A percentile compares a stretch with the other conserved stretches of the same genome.
These are phyloP conservation scores for Neobulgaria alba DNA, from an alignment of 2,329 filamentous ascomycete genomes.

Conservation along the genomic window DNA sequence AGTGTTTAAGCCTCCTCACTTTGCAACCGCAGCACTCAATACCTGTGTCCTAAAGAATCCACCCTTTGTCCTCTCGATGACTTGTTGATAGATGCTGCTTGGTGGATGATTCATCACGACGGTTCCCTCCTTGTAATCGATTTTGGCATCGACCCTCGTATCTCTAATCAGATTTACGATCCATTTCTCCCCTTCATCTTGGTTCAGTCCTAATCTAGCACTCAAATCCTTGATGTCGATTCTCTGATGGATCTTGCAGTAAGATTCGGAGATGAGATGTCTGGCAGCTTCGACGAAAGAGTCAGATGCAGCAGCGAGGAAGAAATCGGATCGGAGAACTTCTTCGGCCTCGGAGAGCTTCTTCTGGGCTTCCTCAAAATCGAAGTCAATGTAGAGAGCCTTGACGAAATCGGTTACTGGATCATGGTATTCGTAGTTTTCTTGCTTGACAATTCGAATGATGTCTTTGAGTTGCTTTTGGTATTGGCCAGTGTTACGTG, in stretches of 20 bases:
- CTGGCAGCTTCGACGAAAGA: conserved; percentile 88
- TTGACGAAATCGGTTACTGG: conserved; percentile 94
- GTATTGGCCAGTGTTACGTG: conserved; percentile 74
- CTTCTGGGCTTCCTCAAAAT: conserved; percentile 93
- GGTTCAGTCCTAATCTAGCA: conserved; percentile 78
- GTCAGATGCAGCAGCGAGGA: conserved; percentile 77
- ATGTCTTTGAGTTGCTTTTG: conserved; percentile 99
- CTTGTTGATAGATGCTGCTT: conserved; percentile 97
- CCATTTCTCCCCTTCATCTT: conserved; percentile 99
- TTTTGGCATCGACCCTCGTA: conserved; percentile 95
- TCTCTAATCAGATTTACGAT: conserved; percentile 99
- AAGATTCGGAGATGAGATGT: conserved; percentile 95
- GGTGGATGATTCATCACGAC: conserved; percentile 99
- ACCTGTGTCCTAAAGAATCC: conserved; percentile 98
- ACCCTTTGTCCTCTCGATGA: conserved; percentile 98
- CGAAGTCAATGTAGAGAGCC: conserved; percentile 89
- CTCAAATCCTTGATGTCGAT: conserved; percentile 98
- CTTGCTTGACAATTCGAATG: conserved; percentile 89
- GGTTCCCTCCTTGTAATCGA: conserved; percentile 97
- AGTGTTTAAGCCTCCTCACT: conserved; percentile 24
- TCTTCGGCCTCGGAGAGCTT: conserved; percentile 82
- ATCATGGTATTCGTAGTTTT: conserved; percentile 95
- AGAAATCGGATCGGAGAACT: conserved; percentile 90
- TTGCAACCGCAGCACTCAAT: conserved; percentile 45
- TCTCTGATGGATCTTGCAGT: conserved; percentile 99